Evolutionary conservation across 2,329 filamentous ascomycete species (phyloP).

Genomic region (Alternaria dauci): DNA sequence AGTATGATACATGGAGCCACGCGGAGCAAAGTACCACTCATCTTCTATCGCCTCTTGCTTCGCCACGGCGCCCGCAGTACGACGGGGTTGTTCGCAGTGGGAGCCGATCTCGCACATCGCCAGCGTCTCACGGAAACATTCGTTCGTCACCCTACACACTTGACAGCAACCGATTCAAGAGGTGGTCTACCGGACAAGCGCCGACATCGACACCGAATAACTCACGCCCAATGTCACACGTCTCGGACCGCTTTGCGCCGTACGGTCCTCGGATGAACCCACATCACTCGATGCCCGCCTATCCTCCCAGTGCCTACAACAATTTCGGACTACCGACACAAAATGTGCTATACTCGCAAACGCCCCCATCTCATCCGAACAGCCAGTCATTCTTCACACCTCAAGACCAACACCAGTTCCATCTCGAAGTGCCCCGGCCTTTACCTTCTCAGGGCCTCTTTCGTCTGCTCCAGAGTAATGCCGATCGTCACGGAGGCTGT

Average conservation of each 20-base stretch:
- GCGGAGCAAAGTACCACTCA: slow-evolving; percentile 69
- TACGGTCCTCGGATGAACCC: slow-evolving; percentile 66
- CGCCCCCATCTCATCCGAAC: slow-evolving; percentile 64
- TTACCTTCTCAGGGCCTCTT: slow-evolving; percentile 75
- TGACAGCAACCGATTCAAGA: slow-evolving; percentile 72
- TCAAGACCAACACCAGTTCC: slow-evolving; percentile 60
- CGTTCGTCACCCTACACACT: slow-evolving; percentile 76
- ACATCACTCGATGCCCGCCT: slow-evolving; percentile 52
- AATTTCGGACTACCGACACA: slow-evolving; percentile 45
- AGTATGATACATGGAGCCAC: slow-evolving; percentile 73
- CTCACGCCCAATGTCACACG: slow-evolving; percentile 63
- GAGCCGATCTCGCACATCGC: slow-evolving; percentile 75
- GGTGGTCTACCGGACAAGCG: slow-evolving; percentile 74
- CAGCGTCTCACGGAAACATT: slow-evolving; percentile 72
- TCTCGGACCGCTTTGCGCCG: slow-evolving; percentile 68
- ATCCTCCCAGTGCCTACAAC: slow-evolving; percentile 43
- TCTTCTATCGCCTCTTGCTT: slow-evolving; percentile 76
- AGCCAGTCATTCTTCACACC: slow-evolving; percentile 56
- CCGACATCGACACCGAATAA: slow-evolving; percentile 68
- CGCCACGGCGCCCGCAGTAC: slow-evolving; percentile 72
- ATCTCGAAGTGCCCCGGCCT: slow-evolving; percentile 64
- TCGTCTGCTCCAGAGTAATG: slow-evolving; percentile 77
- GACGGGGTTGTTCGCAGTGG: slow-evolving; percentile 55
- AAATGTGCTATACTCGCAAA: slow-evolving; percentile 50
- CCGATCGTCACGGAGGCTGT: slow-evolving; percentile 70